phyloP scores from a whole-genome alignment of 208 protist species.

The Wallacemonas sp. region DNA sequence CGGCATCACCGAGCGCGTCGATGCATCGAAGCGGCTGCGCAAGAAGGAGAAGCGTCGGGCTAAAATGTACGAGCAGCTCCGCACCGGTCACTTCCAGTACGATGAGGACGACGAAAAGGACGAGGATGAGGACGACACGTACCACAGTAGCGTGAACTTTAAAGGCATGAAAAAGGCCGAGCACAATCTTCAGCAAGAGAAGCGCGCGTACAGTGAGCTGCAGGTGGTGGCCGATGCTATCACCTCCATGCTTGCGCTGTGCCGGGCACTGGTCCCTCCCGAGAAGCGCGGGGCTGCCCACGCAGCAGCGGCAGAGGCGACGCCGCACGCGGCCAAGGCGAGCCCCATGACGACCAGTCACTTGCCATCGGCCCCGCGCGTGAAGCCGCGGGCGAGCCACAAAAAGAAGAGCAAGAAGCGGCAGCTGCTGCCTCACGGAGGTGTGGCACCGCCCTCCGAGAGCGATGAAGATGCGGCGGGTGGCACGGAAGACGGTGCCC shows the following conservation, averaged over 20 bases:
- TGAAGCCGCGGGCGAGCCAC: conserved; percentile 17
- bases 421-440: not conserved
- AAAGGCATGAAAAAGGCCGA: conserved; percentile 74
- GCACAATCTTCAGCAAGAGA: conserved; percentile 44
- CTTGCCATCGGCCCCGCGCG: conserved; percentile 21
- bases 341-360: conserved; percentile 13
- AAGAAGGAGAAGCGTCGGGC: conserved; percentile 60
- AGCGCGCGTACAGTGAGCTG: conserved; percentile 59
- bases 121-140: conserved; percentile 24
- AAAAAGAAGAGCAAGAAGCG: conserved; percentile 19
- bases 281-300: not conserved
- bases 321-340: not conserved
- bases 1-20: conserved; percentile 30
- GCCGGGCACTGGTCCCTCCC: conserved; percentile 33
- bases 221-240: conserved; percentile 71
- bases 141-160: conserved; percentile 63
- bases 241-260: conserved; percentile 51
- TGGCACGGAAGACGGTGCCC: conserved; percentile 3
- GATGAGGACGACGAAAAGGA: conserved; percentile 34
- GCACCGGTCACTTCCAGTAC: conserved; percentile 39
- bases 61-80: conserved; percentile 80
- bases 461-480: conserved; percentile 16
- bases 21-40: conserved; percentile 30
- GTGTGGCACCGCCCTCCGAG: conserved; percentile 1
- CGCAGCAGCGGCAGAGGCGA: not conserved